These are phyloP conservation scores for Rhododendron ovatum DNA, from an alignment of 148 eudicot genomes.

Conservation along the genomic window DNA sequence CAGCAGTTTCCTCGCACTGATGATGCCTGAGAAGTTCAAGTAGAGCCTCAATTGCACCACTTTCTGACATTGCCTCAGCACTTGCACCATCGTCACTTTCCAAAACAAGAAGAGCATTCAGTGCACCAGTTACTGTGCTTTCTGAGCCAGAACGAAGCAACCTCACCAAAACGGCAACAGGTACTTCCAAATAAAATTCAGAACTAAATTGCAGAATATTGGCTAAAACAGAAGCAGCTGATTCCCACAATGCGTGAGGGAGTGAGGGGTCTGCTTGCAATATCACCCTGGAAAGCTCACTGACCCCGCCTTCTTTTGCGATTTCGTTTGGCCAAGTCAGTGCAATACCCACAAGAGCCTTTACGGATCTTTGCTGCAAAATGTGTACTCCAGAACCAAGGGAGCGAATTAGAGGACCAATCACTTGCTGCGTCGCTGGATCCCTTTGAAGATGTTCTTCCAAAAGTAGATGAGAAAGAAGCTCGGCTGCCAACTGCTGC, in stretches of 20 bases:
- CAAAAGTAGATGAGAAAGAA: slow-evolving; percentile 70
- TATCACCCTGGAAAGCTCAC: slow-evolving; percentile 83
- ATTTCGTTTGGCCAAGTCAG: slow-evolving; percentile 92
- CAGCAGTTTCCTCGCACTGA: slow-evolving; percentile 89
- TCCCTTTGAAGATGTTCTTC: slow-evolving; percentile 92
- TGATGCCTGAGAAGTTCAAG: slow-evolving; percentile 86
- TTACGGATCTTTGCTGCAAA: slow-evolving; percentile 85
- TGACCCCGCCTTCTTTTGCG: slow-evolving; percentile 94
- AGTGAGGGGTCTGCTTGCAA: slow-evolving; percentile 79
- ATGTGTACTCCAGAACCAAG: slow-evolving; percentile 80
- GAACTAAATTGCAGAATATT: slow-evolving; percentile 93
- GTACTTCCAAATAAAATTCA: slow-evolving; percentile 92
- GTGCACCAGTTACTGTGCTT: slow-evolving; percentile 73
- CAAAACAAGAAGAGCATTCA: slow-evolving; percentile 92
- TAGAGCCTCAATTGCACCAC: slow-evolving; percentile 98
- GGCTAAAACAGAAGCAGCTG: slow-evolving; percentile 77
- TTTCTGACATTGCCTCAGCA: slow-evolving; percentile 95
- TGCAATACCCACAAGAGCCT: slow-evolving; percentile 80
- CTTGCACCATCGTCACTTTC: slow-evolving; percentile 91
- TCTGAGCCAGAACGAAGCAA: slow-evolving; percentile 90
- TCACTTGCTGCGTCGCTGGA: slow-evolving; percentile 66
- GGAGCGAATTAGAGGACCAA: slow-evolving; percentile 76
- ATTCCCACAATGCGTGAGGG: slow-evolving; percentile 95
- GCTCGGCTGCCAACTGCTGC: slow-evolving; percentile 92
- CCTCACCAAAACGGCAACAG: slow-evolving; percentile 86